Percentiles rank a stretch among this genome's conserved stretches.
Conservation (phyloP, 805 yeast species). For the Ogataea ganodermae region DNA sequence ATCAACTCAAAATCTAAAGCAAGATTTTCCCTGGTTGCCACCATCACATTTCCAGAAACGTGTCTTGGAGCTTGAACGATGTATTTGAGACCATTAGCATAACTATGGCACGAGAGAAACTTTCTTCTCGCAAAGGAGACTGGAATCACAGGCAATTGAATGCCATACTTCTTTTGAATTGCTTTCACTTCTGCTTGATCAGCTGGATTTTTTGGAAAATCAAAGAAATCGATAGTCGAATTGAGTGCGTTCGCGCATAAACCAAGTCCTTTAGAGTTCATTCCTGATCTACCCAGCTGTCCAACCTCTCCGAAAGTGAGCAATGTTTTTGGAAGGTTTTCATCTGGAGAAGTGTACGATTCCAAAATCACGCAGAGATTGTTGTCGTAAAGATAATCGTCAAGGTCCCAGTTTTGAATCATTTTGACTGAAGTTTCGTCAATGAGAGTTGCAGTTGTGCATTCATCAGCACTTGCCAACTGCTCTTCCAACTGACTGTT, state of each 20-base stretch:
- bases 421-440: constrained; percentile 12
- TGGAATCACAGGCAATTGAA: constrained; percentile 12
- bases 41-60: constrained; percentile 13
- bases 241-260: constrained; percentile 15
- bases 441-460: constrained; percentile 11
- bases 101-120: constrained; percentile 13
- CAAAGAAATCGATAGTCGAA: constrained; percentile 12
- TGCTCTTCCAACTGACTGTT: constrained; percentile 10
- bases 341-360: constrained; percentile 9
- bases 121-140: constrained; percentile 17
- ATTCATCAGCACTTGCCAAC: constrained; percentile 9
- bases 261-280: constrained; percentile 16
- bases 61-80: constrained; percentile 16
- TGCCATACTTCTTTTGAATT: constrained; percentile 8
- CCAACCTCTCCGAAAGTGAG: constrained; percentile 17
- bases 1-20: constrained; percentile 13
- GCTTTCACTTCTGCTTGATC: constrained; percentile 2
- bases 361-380: constrained; percentile 14
- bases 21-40: constrained; percentile 10
- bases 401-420: constrained; percentile 15
- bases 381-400: constrained; percentile 12
- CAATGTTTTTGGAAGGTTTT: constrained; percentile 9
- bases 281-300: constrained; percentile 17
- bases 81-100: constrained; percentile 15
- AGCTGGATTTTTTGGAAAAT: constrained; percentile 7